Conservation (phyloP, 2,329 filamentous ascomycete genomes). For the Phoma herbarum region DNA sequence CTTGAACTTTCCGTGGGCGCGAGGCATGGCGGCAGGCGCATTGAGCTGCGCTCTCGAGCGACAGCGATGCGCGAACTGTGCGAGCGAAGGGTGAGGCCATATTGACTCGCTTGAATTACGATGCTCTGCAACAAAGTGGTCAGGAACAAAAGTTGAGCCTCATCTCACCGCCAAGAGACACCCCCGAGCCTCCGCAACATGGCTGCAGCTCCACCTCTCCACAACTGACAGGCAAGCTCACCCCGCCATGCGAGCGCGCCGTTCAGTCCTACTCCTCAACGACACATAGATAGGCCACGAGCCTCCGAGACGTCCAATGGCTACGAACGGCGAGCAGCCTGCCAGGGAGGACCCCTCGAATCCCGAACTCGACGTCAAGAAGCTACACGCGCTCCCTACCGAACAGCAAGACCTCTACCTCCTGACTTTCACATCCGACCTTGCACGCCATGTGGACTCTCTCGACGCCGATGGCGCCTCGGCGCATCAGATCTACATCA, state of each 20-base stretch:
- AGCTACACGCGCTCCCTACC: constrained; percentile 86
- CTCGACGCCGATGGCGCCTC: constrained; percentile 83
- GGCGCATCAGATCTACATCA: constrained; percentile 88
- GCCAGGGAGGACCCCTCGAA: constrained; percentile 57
- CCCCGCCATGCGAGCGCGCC: constrained; percentile 36
- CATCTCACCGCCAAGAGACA: constrained; percentile 36
- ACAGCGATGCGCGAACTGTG: constrained; percentile 24
- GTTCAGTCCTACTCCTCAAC: constrained; percentile 12
- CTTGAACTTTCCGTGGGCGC: constrained; percentile 26
- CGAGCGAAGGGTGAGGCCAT: constrained; percentile 41
- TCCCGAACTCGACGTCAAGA: constrained; percentile 86
- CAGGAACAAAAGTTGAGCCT: constrained; percentile 29
- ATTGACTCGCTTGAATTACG: background rate
- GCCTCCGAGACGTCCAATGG: constrained; percentile 35
- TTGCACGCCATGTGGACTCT: constrained; percentile 79
- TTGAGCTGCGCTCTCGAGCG: constrained; percentile 19
- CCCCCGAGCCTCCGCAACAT: constrained; percentile 38
- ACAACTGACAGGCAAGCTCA: constrained; percentile 27
- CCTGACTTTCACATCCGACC: constrained; percentile 83
- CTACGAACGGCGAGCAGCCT: constrained; percentile 37
- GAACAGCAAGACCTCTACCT: constrained; percentile 97
- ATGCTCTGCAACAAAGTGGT: constrained; percentile 7
- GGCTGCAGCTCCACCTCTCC: constrained; percentile 30
- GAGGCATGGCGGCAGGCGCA: constrained; percentile 33
- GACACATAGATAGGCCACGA: constrained; percentile 20